Percentiles rank a stretch among this genome's conserved stretches.
Evolutionary conservation across 768 basidiomycete genomes (phyloP).

Genomic region (Zangia roseola): DNA sequence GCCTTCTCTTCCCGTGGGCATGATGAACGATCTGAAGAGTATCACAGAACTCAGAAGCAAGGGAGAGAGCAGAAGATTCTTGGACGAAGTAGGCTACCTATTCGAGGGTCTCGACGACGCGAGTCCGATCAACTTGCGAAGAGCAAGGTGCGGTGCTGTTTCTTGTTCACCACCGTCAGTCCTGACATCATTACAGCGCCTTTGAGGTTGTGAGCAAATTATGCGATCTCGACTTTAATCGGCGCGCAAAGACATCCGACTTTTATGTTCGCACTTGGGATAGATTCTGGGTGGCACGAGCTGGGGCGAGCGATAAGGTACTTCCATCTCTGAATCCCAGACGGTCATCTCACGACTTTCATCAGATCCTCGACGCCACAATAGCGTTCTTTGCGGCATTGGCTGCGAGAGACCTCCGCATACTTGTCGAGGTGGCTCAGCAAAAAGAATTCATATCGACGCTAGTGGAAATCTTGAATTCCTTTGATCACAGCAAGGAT

Average conservation of each 20-base stretch:
- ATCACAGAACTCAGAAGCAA: conserved; percentile 79
- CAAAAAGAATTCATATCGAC: conserved; percentile 37
- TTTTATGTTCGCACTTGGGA: conserved; percentile 72
- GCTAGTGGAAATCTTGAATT: conserved; percentile 43
- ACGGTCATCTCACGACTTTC: neutral
- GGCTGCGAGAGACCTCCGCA: conserved; percentile 55
- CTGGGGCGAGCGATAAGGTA: conserved; percentile 60
- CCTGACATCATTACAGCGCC: conserved; percentile 46
- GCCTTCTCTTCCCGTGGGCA: conserved; percentile 48
- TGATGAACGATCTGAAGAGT: conserved; percentile 76
- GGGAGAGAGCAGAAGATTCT: conserved; percentile 75
- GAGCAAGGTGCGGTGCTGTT: conserved; percentile 55
- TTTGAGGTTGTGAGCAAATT: conserved; percentile 74
- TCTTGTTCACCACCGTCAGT: neutral
- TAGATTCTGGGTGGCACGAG: conserved; percentile 55
- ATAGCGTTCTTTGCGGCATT: conserved; percentile 62
- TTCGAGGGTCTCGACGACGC: conserved; percentile 71
- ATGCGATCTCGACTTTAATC: conserved; percentile 70
- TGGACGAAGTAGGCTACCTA: conserved; percentile 83
- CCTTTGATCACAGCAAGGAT: conserved; percentile 39
- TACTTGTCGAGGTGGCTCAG: conserved; percentile 53
- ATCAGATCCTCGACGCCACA: conserved; percentile 63
- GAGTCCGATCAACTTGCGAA: conserved; percentile 53
- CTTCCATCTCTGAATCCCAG: conserved; percentile 20
- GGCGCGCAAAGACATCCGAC: conserved; percentile 76